Percentiles rank a stretch among this genome's conserved stretches.
Evolutionary conservation across 78 protist genomes (phyloP).

Genomic region (Bigelowiella natans): DNA sequence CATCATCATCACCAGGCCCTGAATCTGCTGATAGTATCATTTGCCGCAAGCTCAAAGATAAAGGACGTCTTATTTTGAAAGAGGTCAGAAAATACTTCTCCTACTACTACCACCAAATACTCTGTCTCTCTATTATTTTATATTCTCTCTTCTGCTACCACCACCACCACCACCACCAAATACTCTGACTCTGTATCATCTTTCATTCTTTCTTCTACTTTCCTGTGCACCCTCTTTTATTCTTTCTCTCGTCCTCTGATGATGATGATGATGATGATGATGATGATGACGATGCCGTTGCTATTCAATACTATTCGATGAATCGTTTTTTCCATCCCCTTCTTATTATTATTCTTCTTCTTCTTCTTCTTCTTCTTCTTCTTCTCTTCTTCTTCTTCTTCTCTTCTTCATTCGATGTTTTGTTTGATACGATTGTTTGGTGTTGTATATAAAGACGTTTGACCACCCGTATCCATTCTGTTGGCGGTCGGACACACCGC

Average conservation of each 20-base stretch:
- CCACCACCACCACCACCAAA: neutral
- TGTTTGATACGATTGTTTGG: constrained; percentile 40
- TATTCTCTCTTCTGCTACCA: neutral
- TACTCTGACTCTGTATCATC: neutral
- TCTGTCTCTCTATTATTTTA: neutral
- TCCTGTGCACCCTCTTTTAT: no score
- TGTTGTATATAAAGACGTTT: constrained; percentile 35
- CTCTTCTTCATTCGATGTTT: neutral
- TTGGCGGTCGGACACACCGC: constrained; percentile 79
- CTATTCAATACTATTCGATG: no score
- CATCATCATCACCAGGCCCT: no score
- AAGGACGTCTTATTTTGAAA: neutral
- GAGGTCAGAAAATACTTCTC: neutral
- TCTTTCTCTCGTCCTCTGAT: no score
- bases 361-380: no score
- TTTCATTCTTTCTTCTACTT: no score
- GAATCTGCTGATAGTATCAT: neutral
- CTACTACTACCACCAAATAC: neutral
- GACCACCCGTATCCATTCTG: constrained; percentile 96
- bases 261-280: no score
- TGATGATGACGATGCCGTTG: no score
- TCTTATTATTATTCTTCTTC: no score
- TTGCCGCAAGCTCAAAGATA: neutral
- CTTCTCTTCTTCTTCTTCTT: no score
- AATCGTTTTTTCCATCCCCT: no score